A percentile compares a stretch with the other conserved stretches of the same genome.
phyloP scores from a whole-genome alignment of 2,329 filamentous ascomycete genomes.

The Aspergillus japonicus region DNA sequence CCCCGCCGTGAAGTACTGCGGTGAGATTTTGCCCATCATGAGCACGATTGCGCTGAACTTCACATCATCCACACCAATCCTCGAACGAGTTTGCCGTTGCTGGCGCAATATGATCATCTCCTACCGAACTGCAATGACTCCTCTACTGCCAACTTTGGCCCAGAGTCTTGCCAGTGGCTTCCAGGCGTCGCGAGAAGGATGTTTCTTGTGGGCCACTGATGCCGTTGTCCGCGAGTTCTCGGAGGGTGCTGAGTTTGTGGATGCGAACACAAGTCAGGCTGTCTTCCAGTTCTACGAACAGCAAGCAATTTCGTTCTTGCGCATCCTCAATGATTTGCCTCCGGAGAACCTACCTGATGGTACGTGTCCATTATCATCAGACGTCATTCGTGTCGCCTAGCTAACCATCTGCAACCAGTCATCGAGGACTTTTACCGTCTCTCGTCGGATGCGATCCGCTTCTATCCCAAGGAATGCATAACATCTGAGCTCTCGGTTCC shows the following conservation, averaged over 20 bases:
- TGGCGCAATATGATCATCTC: slow-evolving; percentile 98
- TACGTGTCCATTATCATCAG: slow-evolving; percentile 31
- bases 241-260: slow-evolving; percentile 81
- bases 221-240: slow-evolving; percentile 95
- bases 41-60: slow-evolving; percentile 87
- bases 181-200: slow-evolving; percentile 80
- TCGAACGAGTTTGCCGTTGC: slow-evolving; percentile 89
- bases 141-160: slow-evolving; percentile 79
- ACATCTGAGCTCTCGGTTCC: slow-evolving; percentile 74
- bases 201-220: slow-evolving; percentile 97
- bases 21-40: slow-evolving; percentile 86
- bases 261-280: slow-evolving; percentile 74
- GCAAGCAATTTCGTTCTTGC: slow-evolving; percentile 84
- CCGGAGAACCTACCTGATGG: slow-evolving; percentile 71
- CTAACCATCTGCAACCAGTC: slow-evolving; percentile 48
- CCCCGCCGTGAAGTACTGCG: slow-evolving; percentile 92
- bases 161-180: slow-evolving; percentile 87
- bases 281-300: slow-evolving; percentile 95
- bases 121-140: slow-evolving; percentile 84
- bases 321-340: slow-evolving; percentile 81
- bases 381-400: not conserved
- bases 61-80: slow-evolving; percentile 78
- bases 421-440: slow-evolving; percentile 97
- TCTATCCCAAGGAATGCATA: slow-evolving; percentile 83
- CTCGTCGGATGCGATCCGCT: slow-evolving; percentile 85